Conservation (phyloP, 768 basidiomycete genomes). For the Russula griseocarnosa region DNA sequence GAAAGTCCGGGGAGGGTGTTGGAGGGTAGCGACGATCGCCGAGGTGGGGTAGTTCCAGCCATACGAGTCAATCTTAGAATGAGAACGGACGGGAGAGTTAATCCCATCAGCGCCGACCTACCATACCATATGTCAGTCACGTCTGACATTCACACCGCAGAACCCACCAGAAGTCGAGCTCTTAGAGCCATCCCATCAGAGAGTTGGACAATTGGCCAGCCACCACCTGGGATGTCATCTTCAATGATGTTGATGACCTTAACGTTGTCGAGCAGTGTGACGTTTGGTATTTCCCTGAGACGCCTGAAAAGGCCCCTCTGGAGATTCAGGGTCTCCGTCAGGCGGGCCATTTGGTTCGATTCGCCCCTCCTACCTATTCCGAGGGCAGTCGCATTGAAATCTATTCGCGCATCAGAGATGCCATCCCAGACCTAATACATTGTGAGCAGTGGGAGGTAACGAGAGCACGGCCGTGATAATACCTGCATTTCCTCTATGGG, state of each 20-base stretch:
- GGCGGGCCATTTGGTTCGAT: conserved; percentile 61
- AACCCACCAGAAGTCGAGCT: conserved; percentile 68
- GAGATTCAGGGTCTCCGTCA: conserved; percentile 91
- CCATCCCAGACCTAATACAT: conserved; percentile 83
- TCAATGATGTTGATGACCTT: conserved; percentile 68
- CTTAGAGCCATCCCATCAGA: conserved; percentile 62
- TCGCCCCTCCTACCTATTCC: conserved; percentile 30
- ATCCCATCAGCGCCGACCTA: conserved; percentile 94
- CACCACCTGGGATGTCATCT: conserved; percentile 46
- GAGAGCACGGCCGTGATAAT: conserved; percentile 24
- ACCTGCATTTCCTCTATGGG: conserved; percentile 86
- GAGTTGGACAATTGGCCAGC: conserved; percentile 78
- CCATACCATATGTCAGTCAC: conserved; percentile 4
- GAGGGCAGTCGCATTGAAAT: conserved; percentile 57
- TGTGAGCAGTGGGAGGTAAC: conserved; percentile 14
- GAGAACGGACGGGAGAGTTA: conserved; percentile 89
- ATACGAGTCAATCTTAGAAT: conserved; percentile 78
- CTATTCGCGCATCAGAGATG: conserved; percentile 71
- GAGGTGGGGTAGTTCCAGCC: conserved; percentile 91
- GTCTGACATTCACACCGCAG: not conserved
- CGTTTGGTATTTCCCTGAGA: conserved; percentile 47
- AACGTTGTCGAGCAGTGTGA: conserved; percentile 66
- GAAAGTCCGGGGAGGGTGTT: conserved; percentile 60
- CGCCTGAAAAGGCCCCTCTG: conserved; percentile 77
- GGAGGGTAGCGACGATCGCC: conserved; percentile 85